Conservation (phyloP, 345 rosid genomes). For the Citrus unshiu region DNA sequence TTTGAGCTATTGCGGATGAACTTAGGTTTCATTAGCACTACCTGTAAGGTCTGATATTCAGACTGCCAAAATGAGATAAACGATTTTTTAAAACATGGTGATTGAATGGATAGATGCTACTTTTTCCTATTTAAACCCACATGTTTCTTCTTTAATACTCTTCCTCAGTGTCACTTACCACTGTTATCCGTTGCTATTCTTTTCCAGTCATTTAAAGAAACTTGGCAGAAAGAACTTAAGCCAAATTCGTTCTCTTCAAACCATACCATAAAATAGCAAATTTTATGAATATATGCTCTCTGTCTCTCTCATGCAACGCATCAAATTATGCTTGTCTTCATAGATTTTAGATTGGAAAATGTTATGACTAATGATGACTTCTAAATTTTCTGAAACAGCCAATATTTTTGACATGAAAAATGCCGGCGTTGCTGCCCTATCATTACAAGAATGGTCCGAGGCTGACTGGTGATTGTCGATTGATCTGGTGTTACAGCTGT, state of each 20-base stretch:
- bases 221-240: background rate
- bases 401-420: conserved; percentile 80
- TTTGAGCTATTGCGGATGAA: background rate
- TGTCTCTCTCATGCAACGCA: background rate
- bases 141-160: background rate
- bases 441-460: conserved; percentile 61
- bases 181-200: background rate
- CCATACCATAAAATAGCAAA: background rate
- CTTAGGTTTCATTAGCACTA: background rate
- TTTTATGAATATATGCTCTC: background rate
- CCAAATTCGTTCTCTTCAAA: background rate
- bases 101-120: background rate
- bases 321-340: background rate
- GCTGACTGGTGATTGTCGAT: conserved; percentile 28
- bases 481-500: background rate
- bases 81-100: background rate
- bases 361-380: background rate
- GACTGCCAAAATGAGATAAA: background rate
- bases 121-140: background rate
- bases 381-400: conserved; percentile 34
- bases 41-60: background rate
- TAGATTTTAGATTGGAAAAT: background rate
- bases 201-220: background rate
- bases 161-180: background rate
- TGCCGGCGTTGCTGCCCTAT: conserved; percentile 54